A percentile compares a stretch with the other conserved stretches of the same genome.
These are phyloP conservation scores for Priceomyces haplophilus DNA, from an alignment of 805 yeast species.

Conservation along the genomic window DNA sequence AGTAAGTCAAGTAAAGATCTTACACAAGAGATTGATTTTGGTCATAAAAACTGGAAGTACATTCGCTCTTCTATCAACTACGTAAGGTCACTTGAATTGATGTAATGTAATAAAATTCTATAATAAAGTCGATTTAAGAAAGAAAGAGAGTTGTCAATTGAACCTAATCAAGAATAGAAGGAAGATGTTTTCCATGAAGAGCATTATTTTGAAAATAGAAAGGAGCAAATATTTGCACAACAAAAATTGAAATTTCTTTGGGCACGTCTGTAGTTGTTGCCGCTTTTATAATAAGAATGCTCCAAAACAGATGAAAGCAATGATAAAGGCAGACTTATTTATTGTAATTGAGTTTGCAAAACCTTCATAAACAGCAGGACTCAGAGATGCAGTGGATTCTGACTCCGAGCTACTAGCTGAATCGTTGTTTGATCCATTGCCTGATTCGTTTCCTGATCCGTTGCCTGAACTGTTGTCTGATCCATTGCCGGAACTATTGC, in stretches of 20 bases:
- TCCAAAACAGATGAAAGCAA: background rate
- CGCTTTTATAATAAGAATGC: background rate
- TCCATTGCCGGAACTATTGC: constrained; percentile 1
- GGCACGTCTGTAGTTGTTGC: background rate
- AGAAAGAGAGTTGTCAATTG: background rate
- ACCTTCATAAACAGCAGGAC: background rate
- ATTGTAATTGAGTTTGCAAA: background rate
- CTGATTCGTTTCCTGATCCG: constrained; percentile 3
- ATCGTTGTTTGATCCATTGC: background rate
- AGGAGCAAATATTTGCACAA: background rate
- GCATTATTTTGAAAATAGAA: background rate
- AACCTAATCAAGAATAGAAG: background rate
- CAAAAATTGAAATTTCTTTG: background rate
- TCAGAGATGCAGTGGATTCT: background rate
- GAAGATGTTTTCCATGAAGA: background rate
- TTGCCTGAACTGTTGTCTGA: background rate
- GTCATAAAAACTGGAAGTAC: too few species aligned
- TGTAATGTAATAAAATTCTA: too few species aligned
- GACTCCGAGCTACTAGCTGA: background rate
- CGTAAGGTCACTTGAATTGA: too few species aligned
- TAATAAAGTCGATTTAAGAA: background rate
- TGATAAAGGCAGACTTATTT: background rate
- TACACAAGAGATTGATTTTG: too few species aligned
- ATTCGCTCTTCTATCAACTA: too few species aligned
- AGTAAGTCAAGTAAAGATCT: too few species aligned